Evolutionary conservation across 306 rosid genomes (phyloP).

Genomic region (Amphicarpaea edgeworthii): DNA sequence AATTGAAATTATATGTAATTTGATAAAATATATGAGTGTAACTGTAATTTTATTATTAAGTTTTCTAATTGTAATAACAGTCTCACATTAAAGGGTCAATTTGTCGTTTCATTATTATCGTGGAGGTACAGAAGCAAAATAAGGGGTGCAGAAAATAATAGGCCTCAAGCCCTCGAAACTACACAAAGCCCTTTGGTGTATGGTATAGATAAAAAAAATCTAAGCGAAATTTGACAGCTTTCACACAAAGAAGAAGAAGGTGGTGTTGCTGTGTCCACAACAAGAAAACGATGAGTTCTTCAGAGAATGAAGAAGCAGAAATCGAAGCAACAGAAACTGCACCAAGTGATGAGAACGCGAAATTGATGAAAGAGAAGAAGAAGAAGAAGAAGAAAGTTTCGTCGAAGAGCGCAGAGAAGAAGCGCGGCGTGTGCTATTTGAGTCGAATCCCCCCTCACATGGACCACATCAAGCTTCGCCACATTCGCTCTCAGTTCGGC

Average conservation of each 20-base stretch:
- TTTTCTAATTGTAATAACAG: too few relatives aligned
- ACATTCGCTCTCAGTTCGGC: conserved; percentile 74
- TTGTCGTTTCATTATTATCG: too few relatives aligned
- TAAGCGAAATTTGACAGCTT: too few relatives aligned
- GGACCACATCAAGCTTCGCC: conserved; percentile 78
- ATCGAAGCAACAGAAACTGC: not conserved
- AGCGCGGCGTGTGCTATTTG: conserved; percentile 81
- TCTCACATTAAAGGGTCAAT: too few relatives aligned
- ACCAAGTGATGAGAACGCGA: not conserved
- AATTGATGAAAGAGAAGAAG: not conserved
- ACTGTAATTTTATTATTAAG: too few relatives aligned
- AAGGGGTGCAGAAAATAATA: too few relatives aligned
- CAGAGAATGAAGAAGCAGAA: not conserved
- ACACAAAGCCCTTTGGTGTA: not conserved
- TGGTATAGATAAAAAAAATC: not conserved
- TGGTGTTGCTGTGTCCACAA: not conserved
- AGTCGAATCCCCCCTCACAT: conserved; percentile 89
- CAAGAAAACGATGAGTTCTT: not conserved
- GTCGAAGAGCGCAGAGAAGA: conserved; percentile 23
- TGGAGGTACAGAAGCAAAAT: too few relatives aligned
- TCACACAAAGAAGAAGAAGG: not conserved
- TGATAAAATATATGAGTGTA: too few relatives aligned
- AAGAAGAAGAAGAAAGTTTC: not conserved
- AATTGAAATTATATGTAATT: too few relatives aligned
- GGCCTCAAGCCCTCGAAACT: not conserved